Conservation (phyloP, 257 asterid species). For the Linaria vulgaris region DNA sequence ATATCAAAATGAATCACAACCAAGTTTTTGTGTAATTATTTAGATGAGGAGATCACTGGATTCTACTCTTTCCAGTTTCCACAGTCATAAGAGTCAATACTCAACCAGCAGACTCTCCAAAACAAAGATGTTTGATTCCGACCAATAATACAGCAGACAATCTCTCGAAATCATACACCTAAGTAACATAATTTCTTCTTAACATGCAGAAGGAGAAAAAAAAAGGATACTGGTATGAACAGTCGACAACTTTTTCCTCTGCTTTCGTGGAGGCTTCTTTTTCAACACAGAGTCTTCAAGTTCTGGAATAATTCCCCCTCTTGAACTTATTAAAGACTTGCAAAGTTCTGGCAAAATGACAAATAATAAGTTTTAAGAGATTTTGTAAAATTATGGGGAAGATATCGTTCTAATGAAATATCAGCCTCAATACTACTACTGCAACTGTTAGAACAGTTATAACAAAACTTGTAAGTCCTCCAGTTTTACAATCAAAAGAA, state of each 20-base stretch:
- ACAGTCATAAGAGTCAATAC: background rate
- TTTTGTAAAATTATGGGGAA: constrained; percentile 3
- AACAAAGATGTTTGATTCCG: background rate
- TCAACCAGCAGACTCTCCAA: constrained; percentile 4
- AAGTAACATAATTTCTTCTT: constrained; percentile 12
- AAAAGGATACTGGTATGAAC: constrained; percentile 76
- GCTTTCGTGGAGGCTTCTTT: constrained; percentile 76
- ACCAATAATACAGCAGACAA: background rate
- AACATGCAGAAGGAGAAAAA: constrained; percentile 27
- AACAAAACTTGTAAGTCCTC: constrained; percentile 5
- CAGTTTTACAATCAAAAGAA: constrained; percentile 11
- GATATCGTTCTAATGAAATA: constrained; percentile 2
- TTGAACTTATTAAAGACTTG: constrained; percentile 40
- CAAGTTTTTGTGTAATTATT: background rate
- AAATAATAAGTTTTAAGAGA: constrained; percentile 1
- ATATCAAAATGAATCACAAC: background rate
- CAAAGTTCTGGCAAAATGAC: constrained; percentile 69
- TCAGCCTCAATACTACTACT: constrained; percentile 14
- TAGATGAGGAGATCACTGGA: constrained; percentile 1
- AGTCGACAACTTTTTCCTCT: constrained; percentile 55
- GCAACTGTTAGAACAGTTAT: background rate
- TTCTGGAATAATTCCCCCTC: constrained; percentile 41
- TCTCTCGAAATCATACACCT: constrained; percentile 17
- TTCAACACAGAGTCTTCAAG: constrained; percentile 43
- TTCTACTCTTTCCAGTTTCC: constrained; percentile 10